Conservation (phyloP, 257 asterid species). For the Paraleonurus japonicus region DNA sequence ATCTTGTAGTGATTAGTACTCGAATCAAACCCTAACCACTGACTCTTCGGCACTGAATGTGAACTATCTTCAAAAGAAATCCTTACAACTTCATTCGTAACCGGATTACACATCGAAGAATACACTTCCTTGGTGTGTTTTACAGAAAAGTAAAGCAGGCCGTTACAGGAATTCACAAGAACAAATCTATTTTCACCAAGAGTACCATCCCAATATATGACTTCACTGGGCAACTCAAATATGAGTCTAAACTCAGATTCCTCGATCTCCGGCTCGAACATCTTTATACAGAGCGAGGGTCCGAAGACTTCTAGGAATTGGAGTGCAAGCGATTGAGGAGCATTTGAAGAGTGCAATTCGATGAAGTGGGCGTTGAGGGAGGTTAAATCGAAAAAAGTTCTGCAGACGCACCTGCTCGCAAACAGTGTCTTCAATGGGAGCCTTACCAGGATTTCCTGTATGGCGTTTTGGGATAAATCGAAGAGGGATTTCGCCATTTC, state of each 20-base stretch:
- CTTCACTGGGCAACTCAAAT: neutral
- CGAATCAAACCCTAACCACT: constrained; percentile 25
- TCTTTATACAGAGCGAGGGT: neutral
- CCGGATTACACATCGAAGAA: constrained; percentile 29
- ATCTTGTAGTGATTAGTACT: constrained; percentile 25
- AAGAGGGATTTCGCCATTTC: no score
- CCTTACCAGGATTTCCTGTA: constrained; percentile 20
- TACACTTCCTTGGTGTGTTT: neutral
- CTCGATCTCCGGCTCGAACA: constrained; percentile 19
- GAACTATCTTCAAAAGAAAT: neutral
- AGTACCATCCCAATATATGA: no score
- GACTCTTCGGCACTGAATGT: neutral
- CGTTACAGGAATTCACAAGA: constrained; percentile 30
- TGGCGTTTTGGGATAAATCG: no score
- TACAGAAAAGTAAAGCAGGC: constrained; percentile 15
- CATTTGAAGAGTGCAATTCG: constrained; percentile 10
- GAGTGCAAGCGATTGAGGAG: constrained; percentile 16
- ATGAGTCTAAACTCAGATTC: neutral
- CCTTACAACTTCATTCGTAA: constrained; percentile 16
- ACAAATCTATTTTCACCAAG: no score
- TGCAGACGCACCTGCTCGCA: constrained; percentile 27
- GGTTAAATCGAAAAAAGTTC: constrained; percentile 10
- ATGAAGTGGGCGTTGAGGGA: constrained; percentile 12
- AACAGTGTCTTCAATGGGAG: constrained; percentile 23
- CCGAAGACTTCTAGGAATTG: neutral